These are phyloP conservation scores for Xylaria sp. DNA, from an alignment of 2,329 filamentous ascomycete genomes.

Conservation along the genomic window DNA sequence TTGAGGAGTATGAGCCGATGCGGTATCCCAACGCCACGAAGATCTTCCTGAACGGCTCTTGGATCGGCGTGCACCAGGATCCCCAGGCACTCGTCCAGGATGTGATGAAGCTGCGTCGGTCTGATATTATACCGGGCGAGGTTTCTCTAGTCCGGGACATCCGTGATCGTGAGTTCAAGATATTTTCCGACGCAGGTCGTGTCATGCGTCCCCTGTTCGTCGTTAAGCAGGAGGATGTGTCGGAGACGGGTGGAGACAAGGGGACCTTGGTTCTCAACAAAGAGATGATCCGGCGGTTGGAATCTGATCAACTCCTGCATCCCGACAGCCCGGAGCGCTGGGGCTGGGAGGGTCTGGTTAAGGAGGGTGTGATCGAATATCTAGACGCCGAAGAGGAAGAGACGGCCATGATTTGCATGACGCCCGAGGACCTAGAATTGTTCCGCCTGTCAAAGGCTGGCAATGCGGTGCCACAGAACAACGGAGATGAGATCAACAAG, in stretches of 20 bases:
- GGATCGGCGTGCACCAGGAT: slow-evolving; percentile 94
- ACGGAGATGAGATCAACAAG: slow-evolving; percentile 71
- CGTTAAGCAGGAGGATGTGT: slow-evolving; percentile 82
- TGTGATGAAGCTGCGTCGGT: slow-evolving; percentile 76
- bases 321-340: slow-evolving; percentile 65
- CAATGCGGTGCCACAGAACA: slow-evolving; percentile 63
- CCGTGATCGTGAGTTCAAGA: slow-evolving; percentile 95
- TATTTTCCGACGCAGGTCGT: slow-evolving; percentile 95
- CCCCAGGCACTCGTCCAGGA: slow-evolving; percentile 81
- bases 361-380: slow-evolving; percentile 88
- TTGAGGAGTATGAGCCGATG: slow-evolving; percentile 90
- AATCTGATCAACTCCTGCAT: slow-evolving; percentile 69
- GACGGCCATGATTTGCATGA: slow-evolving; percentile 99
- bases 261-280: slow-evolving; percentile 83
- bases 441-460: slow-evolving; percentile 72
- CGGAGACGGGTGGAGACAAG: slow-evolving; percentile 59
- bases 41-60: slow-evolving; percentile 96
- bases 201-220: slow-evolving; percentile 94
- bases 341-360: slow-evolving; percentile 86
- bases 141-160: slow-evolving; percentile 96
- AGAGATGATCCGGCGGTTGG: slow-evolving; percentile 75
- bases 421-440: slow-evolving; percentile 87
- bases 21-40: slow-evolving; percentile 92
- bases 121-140: slow-evolving; percentile 84
- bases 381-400: slow-evolving; percentile 98